Conservation (phyloP, 768 basidiomycete genomes). For the Pholiota molesta region DNA sequence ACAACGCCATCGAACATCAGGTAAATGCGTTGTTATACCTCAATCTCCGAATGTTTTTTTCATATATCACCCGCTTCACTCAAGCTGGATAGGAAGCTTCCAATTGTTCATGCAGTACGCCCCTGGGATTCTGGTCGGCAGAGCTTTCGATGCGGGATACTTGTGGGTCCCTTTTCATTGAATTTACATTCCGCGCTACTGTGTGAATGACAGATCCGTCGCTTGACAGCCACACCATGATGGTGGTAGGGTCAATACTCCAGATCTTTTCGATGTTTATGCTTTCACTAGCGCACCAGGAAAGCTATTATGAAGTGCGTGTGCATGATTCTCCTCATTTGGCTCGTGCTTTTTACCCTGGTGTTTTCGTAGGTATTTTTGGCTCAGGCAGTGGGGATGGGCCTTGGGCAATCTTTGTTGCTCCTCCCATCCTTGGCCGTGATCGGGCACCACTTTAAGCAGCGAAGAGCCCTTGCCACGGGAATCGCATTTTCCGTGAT, state of each 20-base stretch:
- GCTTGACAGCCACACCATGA: slow-evolving; percentile 36
- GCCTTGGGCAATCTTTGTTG: slow-evolving; percentile 47
- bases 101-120: slow-evolving; percentile 49
- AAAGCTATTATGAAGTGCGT: slow-evolving; percentile 48
- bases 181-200: slow-evolving; percentile 11
- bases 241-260: slow-evolving; percentile 34
- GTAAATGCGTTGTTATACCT: slow-evolving; percentile 22
- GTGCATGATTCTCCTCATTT: background rate
- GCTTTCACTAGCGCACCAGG: slow-evolving; percentile 42
- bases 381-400: slow-evolving; percentile 61
- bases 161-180: slow-evolving; percentile 36
- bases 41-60: background rate
- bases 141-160: slow-evolving; percentile 50
- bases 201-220: slow-evolving; percentile 16
- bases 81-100: slow-evolving; percentile 53
- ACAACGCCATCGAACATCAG: slow-evolving; percentile 49
- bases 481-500: slow-evolving; percentile 48
- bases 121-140: slow-evolving; percentile 42
- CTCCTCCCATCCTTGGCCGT: slow-evolving; percentile 54
- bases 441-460: slow-evolving; percentile 49
- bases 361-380: slow-evolving; percentile 43
- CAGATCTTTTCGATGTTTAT: slow-evolving; percentile 46
- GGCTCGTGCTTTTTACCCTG: background rate
- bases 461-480: slow-evolving; percentile 38
- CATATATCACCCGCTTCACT: slow-evolving; percentile 10